phyloP scores from a whole-genome alignment of 768 basidiomycete species.

The Dictyophora rubrovolvata region DNA sequence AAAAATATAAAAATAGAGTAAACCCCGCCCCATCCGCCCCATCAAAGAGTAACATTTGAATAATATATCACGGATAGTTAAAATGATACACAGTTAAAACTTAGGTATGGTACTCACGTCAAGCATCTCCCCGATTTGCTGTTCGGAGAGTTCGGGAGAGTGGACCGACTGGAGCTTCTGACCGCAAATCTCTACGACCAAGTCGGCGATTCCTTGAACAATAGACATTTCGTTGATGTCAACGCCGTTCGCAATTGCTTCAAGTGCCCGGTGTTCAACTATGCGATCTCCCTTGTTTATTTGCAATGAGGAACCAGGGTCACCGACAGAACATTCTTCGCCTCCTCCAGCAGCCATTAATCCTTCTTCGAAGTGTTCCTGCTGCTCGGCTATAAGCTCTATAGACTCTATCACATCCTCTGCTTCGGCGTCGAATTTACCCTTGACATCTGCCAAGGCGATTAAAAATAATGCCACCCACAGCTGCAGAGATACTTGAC shows the following conservation, averaged over 20 bases:
- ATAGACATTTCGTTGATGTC: background rate
- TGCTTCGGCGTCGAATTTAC: background rate
- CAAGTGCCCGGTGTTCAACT: constrained; percentile 2
- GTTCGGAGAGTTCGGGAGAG: background rate
- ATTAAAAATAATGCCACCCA: constrained; percentile 5
- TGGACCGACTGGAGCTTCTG: background rate
- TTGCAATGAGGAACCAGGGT: background rate
- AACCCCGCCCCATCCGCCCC: background rate
- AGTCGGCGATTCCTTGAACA: background rate
- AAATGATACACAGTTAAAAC: too few species aligned
- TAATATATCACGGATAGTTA: too few species aligned
- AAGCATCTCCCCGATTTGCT: constrained; percentile 1
- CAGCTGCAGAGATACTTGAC: constrained; percentile 7
- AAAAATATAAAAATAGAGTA: background rate
- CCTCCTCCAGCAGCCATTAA: background rate
- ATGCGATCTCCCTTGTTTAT: background rate
- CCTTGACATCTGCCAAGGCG: background rate
- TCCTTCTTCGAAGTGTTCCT: constrained; percentile 1
- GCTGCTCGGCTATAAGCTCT: background rate
- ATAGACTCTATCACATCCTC: background rate
- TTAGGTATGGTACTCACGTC: background rate
- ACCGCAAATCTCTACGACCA: background rate
- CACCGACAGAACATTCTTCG: background rate
- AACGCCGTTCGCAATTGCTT: background rate
- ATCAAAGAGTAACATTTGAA: too few species aligned